Evolutionary conservation across 108 stramenopile species (phyloP).

Genomic region (Skeletonema potamos): DNA sequence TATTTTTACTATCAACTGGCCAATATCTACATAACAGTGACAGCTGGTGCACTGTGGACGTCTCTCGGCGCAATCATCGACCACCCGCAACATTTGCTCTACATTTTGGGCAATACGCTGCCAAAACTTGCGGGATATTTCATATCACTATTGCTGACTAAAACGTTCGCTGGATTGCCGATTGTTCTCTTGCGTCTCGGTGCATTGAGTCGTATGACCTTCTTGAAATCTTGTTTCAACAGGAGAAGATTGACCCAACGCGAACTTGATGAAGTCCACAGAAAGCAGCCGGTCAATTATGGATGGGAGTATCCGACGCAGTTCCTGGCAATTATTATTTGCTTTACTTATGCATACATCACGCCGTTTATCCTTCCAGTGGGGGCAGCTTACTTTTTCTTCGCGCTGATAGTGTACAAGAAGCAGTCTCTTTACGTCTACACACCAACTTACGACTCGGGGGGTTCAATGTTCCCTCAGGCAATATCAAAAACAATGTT

Average conservation of each 20-base stretch:
- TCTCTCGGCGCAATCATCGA: conserved; percentile 52
- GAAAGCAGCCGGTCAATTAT: conserved; percentile 48
- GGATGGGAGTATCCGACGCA: conserved; percentile 64
- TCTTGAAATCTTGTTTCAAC: conserved; percentile 47
- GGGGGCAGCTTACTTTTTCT: conserved; percentile 50
- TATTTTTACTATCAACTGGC: conserved; percentile 54
- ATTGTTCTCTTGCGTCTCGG: conserved; percentile 57
- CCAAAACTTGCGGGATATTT: conserved; percentile 60
- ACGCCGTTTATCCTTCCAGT: conserved; percentile 56
- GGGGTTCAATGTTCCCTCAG: conserved; percentile 47
- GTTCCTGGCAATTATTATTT: conserved; percentile 56
- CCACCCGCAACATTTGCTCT: conserved; percentile 38
- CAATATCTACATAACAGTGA: conserved; percentile 65
- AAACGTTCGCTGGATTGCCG: conserved; percentile 58
- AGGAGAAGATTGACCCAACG: conserved; percentile 51
- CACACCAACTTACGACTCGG: conserved; percentile 63
- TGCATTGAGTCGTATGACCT: conserved; percentile 47
- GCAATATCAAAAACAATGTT: conserved; percentile 77
- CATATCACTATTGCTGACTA: conserved; percentile 52
- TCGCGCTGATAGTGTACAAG: conserved; percentile 58
- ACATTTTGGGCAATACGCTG: conserved; percentile 41
- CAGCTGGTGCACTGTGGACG: conserved; percentile 52
- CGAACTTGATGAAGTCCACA: conserved; percentile 49
- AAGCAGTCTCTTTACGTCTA: conserved; percentile 63
- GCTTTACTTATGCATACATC: conserved; percentile 64